These are phyloP conservation scores for Jackrogersella minutella DNA, from an alignment of 495 filamentous ascomycete species.

Conservation along the genomic window DNA sequence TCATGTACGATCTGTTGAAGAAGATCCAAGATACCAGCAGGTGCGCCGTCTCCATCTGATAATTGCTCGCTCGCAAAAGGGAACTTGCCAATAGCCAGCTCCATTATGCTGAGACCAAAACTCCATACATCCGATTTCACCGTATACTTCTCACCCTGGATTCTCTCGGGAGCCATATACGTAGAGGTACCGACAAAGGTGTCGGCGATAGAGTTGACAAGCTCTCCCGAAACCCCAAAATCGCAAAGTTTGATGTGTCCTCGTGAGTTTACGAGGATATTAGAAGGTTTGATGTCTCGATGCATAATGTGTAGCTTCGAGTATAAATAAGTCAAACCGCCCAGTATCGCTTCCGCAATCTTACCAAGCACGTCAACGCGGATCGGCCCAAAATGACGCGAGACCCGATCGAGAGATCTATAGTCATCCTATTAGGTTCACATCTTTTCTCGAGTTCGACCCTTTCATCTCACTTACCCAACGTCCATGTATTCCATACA, in stretches of 20 bases:
- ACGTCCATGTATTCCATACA: conserved; percentile 99
- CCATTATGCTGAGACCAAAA: conserved; percentile 95
- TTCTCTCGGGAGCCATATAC: conserved; percentile 98
- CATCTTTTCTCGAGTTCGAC: background rate
- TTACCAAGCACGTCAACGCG: conserved; percentile 99
- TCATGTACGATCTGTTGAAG: conserved; percentile 98
- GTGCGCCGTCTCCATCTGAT: conserved; percentile 71
- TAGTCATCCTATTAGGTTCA: conserved; percentile 47
- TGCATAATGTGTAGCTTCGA: conserved; percentile 96
- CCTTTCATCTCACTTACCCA: conserved; percentile 69
- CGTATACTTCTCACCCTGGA: conserved; percentile 94
- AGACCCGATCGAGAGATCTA: conserved; percentile 94
- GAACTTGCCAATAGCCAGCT: conserved; percentile 94
- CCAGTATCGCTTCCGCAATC: conserved; percentile 96
- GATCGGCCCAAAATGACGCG: conserved; percentile 91
- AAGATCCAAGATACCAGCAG: conserved; percentile 94
- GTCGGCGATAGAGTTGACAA: conserved; percentile 95
- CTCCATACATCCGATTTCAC: conserved; percentile 99
- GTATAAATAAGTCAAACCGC: conserved; percentile 93
- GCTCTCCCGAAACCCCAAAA: conserved; percentile 95
- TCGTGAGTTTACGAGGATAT: conserved; percentile 91
- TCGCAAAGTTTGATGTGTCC: conserved; percentile 97
- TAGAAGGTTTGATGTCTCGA: conserved; percentile 97
- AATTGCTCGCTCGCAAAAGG: conserved; percentile 82
- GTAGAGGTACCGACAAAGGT: conserved; percentile 98